Evolutionary conservation across 768 basidiomycete genomes (phyloP), one percentile per base, ranked within the genome.

Genomic region (Tricholoma bakamatsutake): DNA sequence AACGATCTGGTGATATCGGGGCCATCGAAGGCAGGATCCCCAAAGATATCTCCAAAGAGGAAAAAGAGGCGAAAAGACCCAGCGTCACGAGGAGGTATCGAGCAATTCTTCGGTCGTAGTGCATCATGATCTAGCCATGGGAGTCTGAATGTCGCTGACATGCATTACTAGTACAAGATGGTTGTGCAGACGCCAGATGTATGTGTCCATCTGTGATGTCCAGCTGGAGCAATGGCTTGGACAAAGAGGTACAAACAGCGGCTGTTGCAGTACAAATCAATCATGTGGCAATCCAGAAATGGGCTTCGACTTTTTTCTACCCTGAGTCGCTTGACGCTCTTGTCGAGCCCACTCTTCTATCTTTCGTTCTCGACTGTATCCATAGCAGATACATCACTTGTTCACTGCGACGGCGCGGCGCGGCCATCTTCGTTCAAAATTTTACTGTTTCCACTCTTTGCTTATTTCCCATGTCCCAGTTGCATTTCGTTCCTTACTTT

Each of bases 341-440:
- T 45, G 49, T 60, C 54, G 55, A 49, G 42, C n/a, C 34, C 31
- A 37, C 57, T 60, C 50, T 45, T 53, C n/a, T 45, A 13, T n/a
- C 15, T 40, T 61, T 66, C 61, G 53, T 66, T 62, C 60, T 56
- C 60, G 63, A 61, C 65, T 52, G 54, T 61, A 46, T 66, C 59
- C 60, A 55, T 45, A 58, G 57, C 10, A 63, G 62, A 65, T 57
- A 61, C 54, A 50, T 39, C n/a, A 21, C 50, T 61, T 56, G n/a
- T 62, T 58, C 54, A 58, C 52, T 50, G 28, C 48, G 56, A 33
- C 37, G 69, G 71, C 75, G 77, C 78, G 69, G 77, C 78, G 68
- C 75, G 73, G 65, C 70, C 65, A 60, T 47, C 46, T 40, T 52
- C 18, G 17, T 27, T 39, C 21, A 15, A 17, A 31, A 10, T 43